These are phyloP conservation scores for Metarhizium sp. DNA, from an alignment of 2,329 filamentous ascomycete genomes.

Conservation along the genomic window DNA sequence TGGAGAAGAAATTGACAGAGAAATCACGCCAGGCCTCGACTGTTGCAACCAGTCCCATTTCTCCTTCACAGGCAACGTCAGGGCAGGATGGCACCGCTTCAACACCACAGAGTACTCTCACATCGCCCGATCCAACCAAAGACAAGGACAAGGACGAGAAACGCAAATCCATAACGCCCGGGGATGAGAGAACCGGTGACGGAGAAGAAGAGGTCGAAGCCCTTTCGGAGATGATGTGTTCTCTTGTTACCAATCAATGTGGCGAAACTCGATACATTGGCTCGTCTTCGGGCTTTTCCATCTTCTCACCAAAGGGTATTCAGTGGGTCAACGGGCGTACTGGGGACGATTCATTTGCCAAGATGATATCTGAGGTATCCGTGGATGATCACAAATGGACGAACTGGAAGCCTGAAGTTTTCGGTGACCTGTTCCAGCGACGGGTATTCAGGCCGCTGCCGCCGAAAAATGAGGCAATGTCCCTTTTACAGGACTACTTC, in stretches of 20 bases:
- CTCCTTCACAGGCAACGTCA: conserved; percentile 38
- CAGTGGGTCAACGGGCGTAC: conserved; percentile 98
- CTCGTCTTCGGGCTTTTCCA: conserved; percentile 97
- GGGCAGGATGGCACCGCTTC: conserved; percentile 32
- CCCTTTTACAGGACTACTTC: conserved; percentile 86
- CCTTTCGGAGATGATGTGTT: conserved; percentile 98
- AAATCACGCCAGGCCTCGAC: conserved; percentile 44
- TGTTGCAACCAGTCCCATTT: conserved; percentile 35
- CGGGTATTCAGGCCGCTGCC: conserved; percentile 77
- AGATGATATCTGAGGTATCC: conserved; percentile 87
- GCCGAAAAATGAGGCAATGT: conserved; percentile 76
- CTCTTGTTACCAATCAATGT: conserved; percentile 85
- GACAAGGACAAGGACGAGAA: conserved; percentile 23
- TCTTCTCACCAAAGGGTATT: conserved; percentile 96
- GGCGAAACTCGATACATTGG: conserved; percentile 96
- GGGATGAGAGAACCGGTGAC: conserved; percentile 32
- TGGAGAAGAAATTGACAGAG: conserved; percentile 67
- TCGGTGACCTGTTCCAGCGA: conserved; percentile 81
- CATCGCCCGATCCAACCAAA: conserved; percentile 39
- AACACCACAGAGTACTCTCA: conserved; percentile 44
- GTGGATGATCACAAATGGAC: conserved; percentile 93
- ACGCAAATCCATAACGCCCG: conserved; percentile 28
- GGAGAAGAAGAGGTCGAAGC: conserved; percentile 67
- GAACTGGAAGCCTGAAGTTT: conserved; percentile 97
- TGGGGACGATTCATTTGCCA: conserved; percentile 87